Conservation (phyloP, 495 filamentous ascomycete genomes). For the Xylaria telfairii region DNA sequence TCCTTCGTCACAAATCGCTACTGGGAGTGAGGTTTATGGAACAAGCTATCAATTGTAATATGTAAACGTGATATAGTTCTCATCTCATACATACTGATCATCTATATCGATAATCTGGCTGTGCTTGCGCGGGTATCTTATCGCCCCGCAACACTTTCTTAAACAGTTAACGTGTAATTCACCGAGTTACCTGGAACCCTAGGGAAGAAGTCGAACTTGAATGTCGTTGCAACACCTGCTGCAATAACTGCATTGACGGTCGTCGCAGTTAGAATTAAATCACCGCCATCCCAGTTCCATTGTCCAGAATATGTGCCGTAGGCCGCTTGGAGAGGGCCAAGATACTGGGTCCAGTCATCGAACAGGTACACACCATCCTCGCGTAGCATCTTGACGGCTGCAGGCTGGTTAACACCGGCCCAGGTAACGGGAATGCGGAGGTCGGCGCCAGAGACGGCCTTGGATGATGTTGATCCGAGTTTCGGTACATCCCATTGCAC, state of each 20-base stretch:
- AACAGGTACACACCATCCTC: slow-evolving; percentile 56
- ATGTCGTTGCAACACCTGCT: slow-evolving; percentile 50
- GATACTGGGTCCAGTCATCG: slow-evolving; percentile 63
- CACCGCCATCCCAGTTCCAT: slow-evolving; percentile 55
- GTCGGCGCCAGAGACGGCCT: slow-evolving; percentile 51
- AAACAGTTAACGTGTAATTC: slow-evolving; percentile 57
- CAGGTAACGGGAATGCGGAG: slow-evolving; percentile 59
- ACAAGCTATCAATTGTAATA: not conserved
- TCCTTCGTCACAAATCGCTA: too few relatives aligned
- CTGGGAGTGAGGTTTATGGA: not conserved
- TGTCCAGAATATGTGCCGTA: slow-evolving; percentile 55
- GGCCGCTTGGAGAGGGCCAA: slow-evolving; percentile 61
- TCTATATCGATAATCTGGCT: not conserved
- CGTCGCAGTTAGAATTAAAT: slow-evolving; percentile 51
- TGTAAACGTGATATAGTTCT: not conserved
- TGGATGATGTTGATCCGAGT: slow-evolving; percentile 45
- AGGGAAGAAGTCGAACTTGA: slow-evolving; percentile 62
- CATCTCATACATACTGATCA: not conserved
- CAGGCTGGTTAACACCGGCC: slow-evolving; percentile 54
- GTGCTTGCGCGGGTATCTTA: not conserved
- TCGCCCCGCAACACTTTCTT: not conserved
- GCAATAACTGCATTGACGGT: slow-evolving; percentile 54
- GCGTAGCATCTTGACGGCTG: slow-evolving; percentile 61
- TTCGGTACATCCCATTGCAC: slow-evolving; percentile 58
- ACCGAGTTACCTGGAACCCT: slow-evolving; percentile 49